Evolutionary conservation across 257 asterid species (phyloP).

Genomic region (Nicotiana attenuata): DNA sequence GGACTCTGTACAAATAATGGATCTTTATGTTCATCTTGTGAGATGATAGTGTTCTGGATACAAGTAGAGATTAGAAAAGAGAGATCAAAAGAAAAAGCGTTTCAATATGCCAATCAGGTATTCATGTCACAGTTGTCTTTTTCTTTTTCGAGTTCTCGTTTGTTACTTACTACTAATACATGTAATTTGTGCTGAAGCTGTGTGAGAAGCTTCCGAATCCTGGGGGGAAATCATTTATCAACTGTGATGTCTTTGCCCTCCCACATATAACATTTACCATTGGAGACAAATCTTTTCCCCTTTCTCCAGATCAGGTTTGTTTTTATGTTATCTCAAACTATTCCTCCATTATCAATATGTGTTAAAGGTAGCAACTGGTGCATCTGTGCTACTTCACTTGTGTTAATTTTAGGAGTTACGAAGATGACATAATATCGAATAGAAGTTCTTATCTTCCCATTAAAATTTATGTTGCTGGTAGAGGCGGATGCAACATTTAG

Average conservation of each 20-base stretch:
- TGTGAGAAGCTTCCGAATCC: constrained; percentile 36
- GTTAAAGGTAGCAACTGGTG: not conserved
- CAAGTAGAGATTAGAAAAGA: constrained; percentile 26
- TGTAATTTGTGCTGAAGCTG: constrained; percentile 10
- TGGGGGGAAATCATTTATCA: constrained; percentile 18
- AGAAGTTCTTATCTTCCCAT: no score
- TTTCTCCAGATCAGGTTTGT: constrained; percentile 27
- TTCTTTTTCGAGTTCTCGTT: not conserved
- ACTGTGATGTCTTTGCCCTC: constrained; percentile 23
- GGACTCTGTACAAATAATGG: constrained; percentile 18
- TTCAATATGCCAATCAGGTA: constrained; percentile 25
- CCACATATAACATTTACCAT: constrained; percentile 28
- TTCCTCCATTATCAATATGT: not conserved
- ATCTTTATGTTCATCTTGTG: not conserved
- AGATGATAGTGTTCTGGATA: constrained; percentile 32
- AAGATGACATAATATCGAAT: not conserved
- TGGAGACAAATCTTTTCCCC: constrained; percentile 26
- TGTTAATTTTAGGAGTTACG: no score
- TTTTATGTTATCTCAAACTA: not conserved
- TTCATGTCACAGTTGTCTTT: not conserved
- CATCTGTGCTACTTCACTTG: no score
- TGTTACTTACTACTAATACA: not conserved
- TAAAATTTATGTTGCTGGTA: no score
- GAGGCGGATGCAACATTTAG: no score
- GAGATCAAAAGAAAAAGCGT: constrained; percentile 16